A percentile compares a stretch with the other conserved stretches of the same genome.
Conservation (phyloP, 2,329 filamentous ascomycete genomes). For the Thelonectria blattea region DNA sequence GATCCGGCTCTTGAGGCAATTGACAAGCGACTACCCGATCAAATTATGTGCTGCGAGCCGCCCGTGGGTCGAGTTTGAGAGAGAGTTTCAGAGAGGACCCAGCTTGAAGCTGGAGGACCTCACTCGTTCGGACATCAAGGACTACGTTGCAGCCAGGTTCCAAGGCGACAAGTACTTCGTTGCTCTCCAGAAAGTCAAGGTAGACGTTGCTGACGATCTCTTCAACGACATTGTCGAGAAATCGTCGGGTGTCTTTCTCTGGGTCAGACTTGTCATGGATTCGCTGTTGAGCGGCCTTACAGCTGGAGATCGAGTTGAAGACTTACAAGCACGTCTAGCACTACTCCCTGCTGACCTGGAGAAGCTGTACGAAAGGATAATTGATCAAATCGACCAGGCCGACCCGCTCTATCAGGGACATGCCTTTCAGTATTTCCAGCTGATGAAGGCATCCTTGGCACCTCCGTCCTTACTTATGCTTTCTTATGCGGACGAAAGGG, state of each 20-base stretch:
- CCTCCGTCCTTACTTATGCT: background rate
- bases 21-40: background rate
- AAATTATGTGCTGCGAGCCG: constrained; percentile 19
- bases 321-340: background rate
- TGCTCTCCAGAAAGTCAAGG: background rate
- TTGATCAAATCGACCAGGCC: background rate
- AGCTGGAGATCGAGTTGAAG: background rate
- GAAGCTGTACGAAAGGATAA: background rate
- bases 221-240: background rate
- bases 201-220: background rate
- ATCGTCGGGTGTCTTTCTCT: constrained; percentile 1
- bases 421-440: background rate
- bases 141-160: background rate
- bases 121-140: background rate
- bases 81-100: background rate
- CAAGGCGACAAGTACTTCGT: background rate
- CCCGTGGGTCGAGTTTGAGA: constrained; percentile 9
- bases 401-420: background rate
- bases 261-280: background rate
- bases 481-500: constrained; percentile 17
- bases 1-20: background rate
- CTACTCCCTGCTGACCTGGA: background rate
- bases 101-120: constrained; percentile 1
- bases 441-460: background rate
- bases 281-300: background rate